These are phyloP conservation scores for Neurospora africana DNA, from an alignment of 495 filamentous ascomycete genomes.

Conservation along the genomic window DNA sequence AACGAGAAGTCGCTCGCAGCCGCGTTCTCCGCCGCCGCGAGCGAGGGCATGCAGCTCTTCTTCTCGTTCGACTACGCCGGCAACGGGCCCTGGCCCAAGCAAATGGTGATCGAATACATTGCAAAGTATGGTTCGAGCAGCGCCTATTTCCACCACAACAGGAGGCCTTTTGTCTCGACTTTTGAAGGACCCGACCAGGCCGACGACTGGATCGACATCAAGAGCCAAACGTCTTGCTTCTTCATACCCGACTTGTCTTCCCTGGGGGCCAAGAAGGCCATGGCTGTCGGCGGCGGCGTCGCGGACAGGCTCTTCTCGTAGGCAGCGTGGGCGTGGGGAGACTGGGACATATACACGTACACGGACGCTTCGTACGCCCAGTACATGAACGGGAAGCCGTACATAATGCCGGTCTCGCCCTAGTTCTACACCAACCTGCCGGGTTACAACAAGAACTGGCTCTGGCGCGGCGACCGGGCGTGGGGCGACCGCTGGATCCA, in stretches of 20 bases:
- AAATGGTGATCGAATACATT: not conserved
- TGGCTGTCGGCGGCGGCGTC: not conserved
- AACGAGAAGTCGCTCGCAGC: not conserved
- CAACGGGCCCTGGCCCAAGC: conserved; percentile 1
- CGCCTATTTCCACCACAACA: conserved; percentile 35
- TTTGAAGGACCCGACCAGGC: conserved; percentile 46
- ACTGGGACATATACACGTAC: no score
- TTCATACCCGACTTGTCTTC: conserved; percentile 52
- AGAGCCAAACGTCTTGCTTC: conserved; percentile 30
- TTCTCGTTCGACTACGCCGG: conserved; percentile 10
- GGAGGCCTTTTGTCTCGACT: conserved; percentile 46
- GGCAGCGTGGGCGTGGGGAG: conserved; percentile 7
- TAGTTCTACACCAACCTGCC: conserved; percentile 60
- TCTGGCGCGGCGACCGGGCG: conserved; percentile 52
- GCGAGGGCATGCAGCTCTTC: conserved; percentile 6
- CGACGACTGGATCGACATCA: conserved; percentile 45
- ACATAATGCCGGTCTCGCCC: conserved; percentile 64
- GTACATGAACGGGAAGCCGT: not conserved
- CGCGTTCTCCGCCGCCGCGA: not conserved
- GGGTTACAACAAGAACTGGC: conserved; percentile 57
- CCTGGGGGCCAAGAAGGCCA: conserved; percentile 27
- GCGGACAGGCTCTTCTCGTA: conserved; percentile 11
- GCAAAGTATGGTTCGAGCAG: conserved; percentile 23
- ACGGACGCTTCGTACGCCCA: not conserved
- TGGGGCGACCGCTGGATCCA: conserved; percentile 64